Evolutionary conservation across 2,329 filamentous ascomycete species (phyloP), one percentile per base, ranked within the genome.

Genomic region (Dothistroma septosporum): DNA sequence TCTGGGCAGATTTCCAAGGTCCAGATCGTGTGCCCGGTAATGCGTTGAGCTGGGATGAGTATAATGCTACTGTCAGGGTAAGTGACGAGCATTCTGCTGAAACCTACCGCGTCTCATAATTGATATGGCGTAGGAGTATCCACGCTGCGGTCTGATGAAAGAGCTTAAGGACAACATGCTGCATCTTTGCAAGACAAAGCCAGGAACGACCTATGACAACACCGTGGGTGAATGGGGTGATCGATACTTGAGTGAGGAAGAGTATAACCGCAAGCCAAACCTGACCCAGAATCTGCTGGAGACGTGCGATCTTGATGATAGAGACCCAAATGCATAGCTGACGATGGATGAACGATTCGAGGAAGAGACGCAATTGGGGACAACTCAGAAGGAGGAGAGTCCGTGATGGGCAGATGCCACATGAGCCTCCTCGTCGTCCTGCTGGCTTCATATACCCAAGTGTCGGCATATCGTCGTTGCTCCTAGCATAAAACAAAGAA

Each of bases 101-200:
- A 2, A 6, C 24, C 6, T 28, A 28, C 24, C 24, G 24, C 24
- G 24, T 6, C 24, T 28, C 24, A 28, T 2, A 28, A 16, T 19
- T 53, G 49, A 46, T 21, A 8, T 46, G 16, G 4, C 1, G 3
- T 47, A 65, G 64, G 63, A 61, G 60, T 77, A 74, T 55, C 77
- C 78, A 11, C 69, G 72, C 16, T 58, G 69, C 4, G 69, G 70
- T 31, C 70, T 80, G 50, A 71, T 69, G 56, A 67, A 70, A 1
- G 70, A 68, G 1, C 49, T 78, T 31, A 77, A 75, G 53, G 68
- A 74, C 24, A 73, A 76, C 14, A 70, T 79, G 63, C 70, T 75
- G 55, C 73, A 74, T 64, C 70, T 80, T 14, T 79, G 77, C 61
- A 64, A 58, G 62, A 72, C 66, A 7, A 80, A 80, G 69, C 76